Base-by-base conservation (phyloP, 768 basidiomycete genomes). In the Xanthoconium purpureum region DNA sequence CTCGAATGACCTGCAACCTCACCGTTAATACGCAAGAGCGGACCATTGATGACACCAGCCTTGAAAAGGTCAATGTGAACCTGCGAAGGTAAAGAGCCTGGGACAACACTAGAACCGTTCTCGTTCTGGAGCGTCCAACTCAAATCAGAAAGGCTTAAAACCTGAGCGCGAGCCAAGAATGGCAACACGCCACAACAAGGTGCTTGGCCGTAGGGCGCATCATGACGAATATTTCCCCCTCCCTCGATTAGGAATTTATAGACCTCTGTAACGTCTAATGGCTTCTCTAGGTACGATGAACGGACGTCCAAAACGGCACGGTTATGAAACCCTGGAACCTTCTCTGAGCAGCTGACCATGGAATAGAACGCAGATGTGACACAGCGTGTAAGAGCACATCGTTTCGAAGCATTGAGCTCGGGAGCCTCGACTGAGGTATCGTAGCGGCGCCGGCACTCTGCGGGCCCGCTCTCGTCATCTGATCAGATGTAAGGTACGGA, bases 1-100 rank as follows among this genome's bases (percentile, higher is more conserved):
- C 18, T 20, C 8, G 45, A 46, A 46, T 17, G 44, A n/a, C 12
- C 42, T 62, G n/a, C 24, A 14, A 35, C 52, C 62, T 43, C 45
- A 80, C 81, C 83, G 55, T 83, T 84, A 36, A 81, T 77, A 5
- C 77, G 80, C 10, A 81, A 69, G 32, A 84, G 64, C 10, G 83
- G 81, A 45, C 81, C 79, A 5, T 78, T 77, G 57, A 84, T 83
- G 40, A 83, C 65, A 3, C 81, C 82, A 24, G 80, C 80, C 38
- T 73, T 74, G 20, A 75, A 56, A 40, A 85, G 71, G 65, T 85
- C 81, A 44, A 83, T 69, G 56, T 84, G 82, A 6, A 72, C 78
- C 59, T 83, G 80, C 5, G 81, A 83, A 5, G 81, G 79, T 8
- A 83, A 71, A 5, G 71, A 68, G 18, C 75, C 81, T 6, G 82